These are phyloP conservation scores for Fusarium napiforme DNA, from an alignment of 2,329 filamentous ascomycete species.

Conservation along the genomic window DNA sequence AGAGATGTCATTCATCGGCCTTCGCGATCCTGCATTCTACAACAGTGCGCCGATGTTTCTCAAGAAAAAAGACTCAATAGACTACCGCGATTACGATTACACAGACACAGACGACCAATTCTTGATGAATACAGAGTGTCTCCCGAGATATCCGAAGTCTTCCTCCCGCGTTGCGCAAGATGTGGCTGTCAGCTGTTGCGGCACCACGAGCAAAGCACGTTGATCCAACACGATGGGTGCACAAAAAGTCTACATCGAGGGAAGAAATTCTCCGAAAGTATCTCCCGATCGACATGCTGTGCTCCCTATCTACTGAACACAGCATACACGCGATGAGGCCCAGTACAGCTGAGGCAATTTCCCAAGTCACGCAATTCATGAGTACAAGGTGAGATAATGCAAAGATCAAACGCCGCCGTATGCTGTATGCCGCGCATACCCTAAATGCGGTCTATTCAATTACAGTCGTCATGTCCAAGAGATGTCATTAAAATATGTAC, in stretches of 20 bases:
- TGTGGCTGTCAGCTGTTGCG: neutral
- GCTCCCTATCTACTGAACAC: neutral
- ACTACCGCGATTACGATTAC: neutral
- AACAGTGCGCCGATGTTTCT: neutral
- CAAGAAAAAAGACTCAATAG: neutral
- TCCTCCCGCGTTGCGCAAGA: neutral
- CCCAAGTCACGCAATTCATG: neutral
- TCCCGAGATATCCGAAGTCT: neutral
- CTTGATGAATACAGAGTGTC: neutral
- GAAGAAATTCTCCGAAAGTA: neutral
- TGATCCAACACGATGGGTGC: neutral
- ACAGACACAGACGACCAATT: neutral
- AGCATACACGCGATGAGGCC: neutral
- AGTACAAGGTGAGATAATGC: neutral
- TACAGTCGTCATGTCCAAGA: slow-evolving; percentile 23
- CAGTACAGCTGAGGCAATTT: neutral
- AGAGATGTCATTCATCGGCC: neutral
- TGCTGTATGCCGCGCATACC: slow-evolving; percentile 11
- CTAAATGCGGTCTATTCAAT: slow-evolving; percentile 27
- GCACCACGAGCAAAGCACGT: neutral
- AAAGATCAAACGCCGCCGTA: slow-evolving; percentile 33
- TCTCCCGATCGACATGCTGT: neutral
- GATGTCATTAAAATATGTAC: slow-evolving; percentile 30
- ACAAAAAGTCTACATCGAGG: neutral
- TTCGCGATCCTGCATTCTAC: neutral